Conservation (phyloP, 1,284 basidiomycete species). For the Phaffia rhodozyma region DNA sequence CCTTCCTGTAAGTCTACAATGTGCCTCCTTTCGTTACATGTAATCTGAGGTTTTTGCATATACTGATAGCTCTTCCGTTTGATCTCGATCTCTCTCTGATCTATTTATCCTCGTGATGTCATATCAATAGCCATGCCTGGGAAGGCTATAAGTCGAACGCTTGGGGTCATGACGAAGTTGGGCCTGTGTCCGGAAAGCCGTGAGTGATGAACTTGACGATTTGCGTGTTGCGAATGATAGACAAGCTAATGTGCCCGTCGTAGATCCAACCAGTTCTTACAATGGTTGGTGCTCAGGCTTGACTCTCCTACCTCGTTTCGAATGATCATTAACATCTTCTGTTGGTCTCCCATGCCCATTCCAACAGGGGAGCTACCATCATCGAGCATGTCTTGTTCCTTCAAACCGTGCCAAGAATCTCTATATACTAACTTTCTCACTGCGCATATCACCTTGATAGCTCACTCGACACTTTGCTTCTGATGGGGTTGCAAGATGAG, state of each 20-base stretch:
- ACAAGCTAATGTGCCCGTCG: neutral
- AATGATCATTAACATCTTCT: neutral
- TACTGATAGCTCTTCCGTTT: neutral
- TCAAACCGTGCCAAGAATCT: neutral
- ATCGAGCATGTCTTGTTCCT: slow-evolving; percentile 1
- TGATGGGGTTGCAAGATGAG: slow-evolving; percentile 72
- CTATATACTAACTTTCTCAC: neutral
- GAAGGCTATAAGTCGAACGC: slow-evolving; percentile 35
- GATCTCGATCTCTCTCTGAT: neutral
- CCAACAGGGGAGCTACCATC: slow-evolving; percentile 8
- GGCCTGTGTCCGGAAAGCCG: slow-evolving; percentile 26
- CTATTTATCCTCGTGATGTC: too few relatives aligned
- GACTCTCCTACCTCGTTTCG: neutral
- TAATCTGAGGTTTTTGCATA: too few relatives aligned
- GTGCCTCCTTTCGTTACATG: neutral
- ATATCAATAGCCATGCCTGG: slow-evolving; percentile 27
- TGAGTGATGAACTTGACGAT: slow-evolving; percentile 19
- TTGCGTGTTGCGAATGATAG: neutral
- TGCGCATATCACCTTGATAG: neutral
- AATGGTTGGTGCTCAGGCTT: neutral
- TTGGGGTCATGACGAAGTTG: slow-evolving; percentile 37
- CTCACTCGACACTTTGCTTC: slow-evolving; percentile 72
- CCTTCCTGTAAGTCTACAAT: slow-evolving; percentile 25
- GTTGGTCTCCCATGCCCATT: neutral
- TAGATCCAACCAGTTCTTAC: slow-evolving; percentile 11